phyloP scores from a whole-genome alignment of 495 filamentous ascomycete species.

The Penicillium soppii region DNA sequence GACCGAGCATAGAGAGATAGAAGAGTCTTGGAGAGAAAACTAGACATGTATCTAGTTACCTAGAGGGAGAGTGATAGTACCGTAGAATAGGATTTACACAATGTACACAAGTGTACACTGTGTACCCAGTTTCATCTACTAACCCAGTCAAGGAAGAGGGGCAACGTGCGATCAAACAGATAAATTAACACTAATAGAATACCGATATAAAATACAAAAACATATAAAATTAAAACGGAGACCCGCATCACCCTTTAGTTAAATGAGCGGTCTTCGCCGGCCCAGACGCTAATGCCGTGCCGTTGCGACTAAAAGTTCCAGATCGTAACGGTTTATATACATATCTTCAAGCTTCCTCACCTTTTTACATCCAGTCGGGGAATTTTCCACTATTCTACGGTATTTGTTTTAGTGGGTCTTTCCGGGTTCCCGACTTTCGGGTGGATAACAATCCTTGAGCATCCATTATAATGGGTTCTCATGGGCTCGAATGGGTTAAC shows the following conservation, averaged over 20 bases:
- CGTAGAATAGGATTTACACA: too few relatives aligned
- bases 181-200: background rate
- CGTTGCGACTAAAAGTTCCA: constrained; percentile 30
- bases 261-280: constrained; percentile 23
- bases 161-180: background rate
- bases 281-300: constrained; percentile 27
- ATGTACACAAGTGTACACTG: too few relatives aligned
- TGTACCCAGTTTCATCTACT: constrained; percentile 3
- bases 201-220: background rate
- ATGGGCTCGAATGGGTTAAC: too few relatives aligned
- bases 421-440: constrained; percentile 7
- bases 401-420: constrained; percentile 5
- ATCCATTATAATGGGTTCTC: too few relatives aligned
- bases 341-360: background rate
- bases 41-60: too few relatives aligned
- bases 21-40: too few relatives aligned
- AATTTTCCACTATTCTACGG: constrained; percentile 13
- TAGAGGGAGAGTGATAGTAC: too few relatives aligned
- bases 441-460: background rate
- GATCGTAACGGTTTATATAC: constrained; percentile 22
- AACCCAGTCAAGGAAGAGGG: constrained; percentile 12
- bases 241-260: constrained; percentile 24
- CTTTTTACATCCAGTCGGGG: constrained; percentile 24
- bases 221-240: constrained; percentile 3
- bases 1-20: too few relatives aligned